Percentiles rank a stretch among this genome's conserved stretches.
Evolutionary conservation across 2,329 filamentous ascomycete genomes (phyloP).

Genomic region (Fusarium nelsonii): DNA sequence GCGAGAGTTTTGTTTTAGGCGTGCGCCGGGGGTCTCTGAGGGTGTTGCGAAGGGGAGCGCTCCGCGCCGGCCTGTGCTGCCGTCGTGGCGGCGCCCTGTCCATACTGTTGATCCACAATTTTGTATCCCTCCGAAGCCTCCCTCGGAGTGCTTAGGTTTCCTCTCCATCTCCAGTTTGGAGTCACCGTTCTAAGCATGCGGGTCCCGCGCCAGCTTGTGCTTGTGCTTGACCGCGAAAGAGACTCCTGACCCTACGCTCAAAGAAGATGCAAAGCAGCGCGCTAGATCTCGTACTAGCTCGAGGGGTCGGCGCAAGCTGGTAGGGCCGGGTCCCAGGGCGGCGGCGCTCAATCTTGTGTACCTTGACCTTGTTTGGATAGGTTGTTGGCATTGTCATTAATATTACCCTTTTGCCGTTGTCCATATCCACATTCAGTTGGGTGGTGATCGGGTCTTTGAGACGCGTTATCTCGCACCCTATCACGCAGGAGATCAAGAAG

Average conservation of each 20-base stretch:
- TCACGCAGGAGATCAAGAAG: constrained; percentile 2
- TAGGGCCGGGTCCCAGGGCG: constrained; percentile 43
- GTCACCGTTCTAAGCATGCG: constrained; percentile 37
- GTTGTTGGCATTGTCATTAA: constrained; percentile 28
- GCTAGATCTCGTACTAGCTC: constrained; percentile 42
- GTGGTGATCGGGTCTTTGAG: constrained; percentile 14
- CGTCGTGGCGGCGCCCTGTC: constrained; percentile 48
- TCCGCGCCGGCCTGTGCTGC: constrained; percentile 46
- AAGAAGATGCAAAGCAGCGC: constrained; percentile 35
- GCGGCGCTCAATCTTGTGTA: constrained; percentile 26
- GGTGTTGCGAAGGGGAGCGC: constrained; percentile 28
- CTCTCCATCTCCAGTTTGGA: constrained; percentile 27
- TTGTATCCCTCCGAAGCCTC: constrained; percentile 42
- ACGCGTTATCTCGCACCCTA: constrained; percentile 17
- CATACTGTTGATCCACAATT: constrained; percentile 40
- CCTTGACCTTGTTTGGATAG: constrained; percentile 27
- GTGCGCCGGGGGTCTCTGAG: constrained; percentile 34
- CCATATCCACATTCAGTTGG: constrained; percentile 20
- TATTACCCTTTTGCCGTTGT: constrained; percentile 27
- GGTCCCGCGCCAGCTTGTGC: constrained; percentile 31
- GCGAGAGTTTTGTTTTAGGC: constrained; percentile 45
- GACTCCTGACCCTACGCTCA: constrained; percentile 33
- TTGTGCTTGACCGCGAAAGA: constrained; percentile 26
- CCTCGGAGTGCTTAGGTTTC: constrained; percentile 35
- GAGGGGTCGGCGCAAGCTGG: constrained; percentile 45